phyloP scores from a whole-genome alignment of 2,329 filamentous ascomycete genomes.

The Alternaria sp. region DNA sequence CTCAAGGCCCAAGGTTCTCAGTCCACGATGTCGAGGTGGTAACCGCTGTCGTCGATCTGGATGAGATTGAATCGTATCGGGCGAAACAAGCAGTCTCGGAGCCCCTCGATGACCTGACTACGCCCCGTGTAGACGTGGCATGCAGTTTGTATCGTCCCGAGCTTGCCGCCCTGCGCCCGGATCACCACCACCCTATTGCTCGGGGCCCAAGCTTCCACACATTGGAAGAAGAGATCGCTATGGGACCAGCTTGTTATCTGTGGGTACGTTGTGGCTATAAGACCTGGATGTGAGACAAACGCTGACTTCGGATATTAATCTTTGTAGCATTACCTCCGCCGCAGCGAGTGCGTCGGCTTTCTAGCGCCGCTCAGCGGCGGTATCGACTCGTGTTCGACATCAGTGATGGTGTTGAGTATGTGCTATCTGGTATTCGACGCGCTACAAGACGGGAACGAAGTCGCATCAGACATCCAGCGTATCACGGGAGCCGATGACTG shows the following conservation, averaged over 20 bases:
- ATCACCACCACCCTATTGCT: slow-evolving; percentile 53
- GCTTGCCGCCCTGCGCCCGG: slow-evolving; percentile 53
- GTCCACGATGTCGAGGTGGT: slow-evolving; percentile 62
- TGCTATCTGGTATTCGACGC: slow-evolving; percentile 63
- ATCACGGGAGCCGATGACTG: slow-evolving; percentile 60
- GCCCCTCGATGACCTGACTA: background rate
- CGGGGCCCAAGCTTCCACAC: slow-evolving; percentile 41
- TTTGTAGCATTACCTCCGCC: slow-evolving; percentile 58
- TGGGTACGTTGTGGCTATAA: slow-evolving; percentile 52
- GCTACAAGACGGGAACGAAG: slow-evolving; percentile 58
- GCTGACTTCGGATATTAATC: no score
- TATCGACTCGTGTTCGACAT: slow-evolving; percentile 61
- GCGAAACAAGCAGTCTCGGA: slow-evolving; percentile 55
- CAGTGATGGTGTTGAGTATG: slow-evolving; percentile 50
- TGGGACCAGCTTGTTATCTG: slow-evolving; percentile 69
- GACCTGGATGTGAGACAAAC: no score
- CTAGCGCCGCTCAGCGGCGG: slow-evolving; percentile 66
- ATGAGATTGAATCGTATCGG: slow-evolving; percentile 71
- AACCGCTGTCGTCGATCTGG: slow-evolving; percentile 65
- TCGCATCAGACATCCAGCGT: slow-evolving; percentile 60
- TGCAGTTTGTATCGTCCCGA: slow-evolving; percentile 61
- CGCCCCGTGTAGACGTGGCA: slow-evolving; percentile 48
- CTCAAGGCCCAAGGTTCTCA: slow-evolving; percentile 71
- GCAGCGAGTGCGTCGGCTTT: slow-evolving; percentile 61
- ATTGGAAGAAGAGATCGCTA: slow-evolving; percentile 69